Evolutionary conservation across 2,329 filamentous ascomycete species (phyloP).

Genomic region (Cryphonectria japonica): DNA sequence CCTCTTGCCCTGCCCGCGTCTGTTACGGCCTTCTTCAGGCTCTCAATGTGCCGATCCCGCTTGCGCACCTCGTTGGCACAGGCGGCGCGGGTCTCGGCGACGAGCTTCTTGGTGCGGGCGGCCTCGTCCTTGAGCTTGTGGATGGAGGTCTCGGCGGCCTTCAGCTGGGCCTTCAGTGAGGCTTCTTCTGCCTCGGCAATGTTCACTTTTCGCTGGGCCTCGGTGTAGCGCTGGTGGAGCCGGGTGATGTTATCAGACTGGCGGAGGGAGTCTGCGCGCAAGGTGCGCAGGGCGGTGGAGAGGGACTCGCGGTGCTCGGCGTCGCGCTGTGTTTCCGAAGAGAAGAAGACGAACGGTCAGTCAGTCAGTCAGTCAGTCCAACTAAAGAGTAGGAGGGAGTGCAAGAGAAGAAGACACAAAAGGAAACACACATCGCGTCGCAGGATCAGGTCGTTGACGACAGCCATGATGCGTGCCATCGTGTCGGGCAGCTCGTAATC

Average conservation of each 20-base stretch:
- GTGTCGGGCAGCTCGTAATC: slow-evolving; percentile 60
- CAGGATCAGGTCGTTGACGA: slow-evolving; percentile 91
- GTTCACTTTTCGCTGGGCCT: slow-evolving; percentile 59
- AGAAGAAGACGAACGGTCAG: not conserved
- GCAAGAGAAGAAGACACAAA: not conserved
- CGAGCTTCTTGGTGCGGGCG: slow-evolving; percentile 73
- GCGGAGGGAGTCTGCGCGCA: slow-evolving; percentile 76
- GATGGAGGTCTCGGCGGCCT: slow-evolving; percentile 73
- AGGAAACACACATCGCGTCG: slow-evolving; percentile 72
- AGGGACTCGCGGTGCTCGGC: slow-evolving; percentile 85
- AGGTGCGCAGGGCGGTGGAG: slow-evolving; percentile 73
- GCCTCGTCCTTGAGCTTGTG: slow-evolving; percentile 85
- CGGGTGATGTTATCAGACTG: slow-evolving; percentile 71
- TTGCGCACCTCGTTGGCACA: slow-evolving; percentile 92
- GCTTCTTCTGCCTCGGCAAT: slow-evolving; percentile 72
- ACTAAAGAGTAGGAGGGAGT: not conserved
- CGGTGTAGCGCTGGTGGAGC: slow-evolving; percentile 56
- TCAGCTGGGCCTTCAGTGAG: slow-evolving; percentile 69
- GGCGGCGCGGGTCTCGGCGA: slow-evolving; percentile 81
- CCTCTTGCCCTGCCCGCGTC: slow-evolving; percentile 69
- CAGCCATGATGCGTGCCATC: slow-evolving; percentile 85
- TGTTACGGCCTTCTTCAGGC: slow-evolving; percentile 82
- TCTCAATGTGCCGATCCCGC: slow-evolving; percentile 85
- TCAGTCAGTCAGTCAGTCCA: not conserved
- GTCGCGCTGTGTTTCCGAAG: slow-evolving; percentile 65